phyloP scores from a whole-genome alignment of 495 filamentous ascomycete species.

The Amphirosellinia nigrospora region DNA sequence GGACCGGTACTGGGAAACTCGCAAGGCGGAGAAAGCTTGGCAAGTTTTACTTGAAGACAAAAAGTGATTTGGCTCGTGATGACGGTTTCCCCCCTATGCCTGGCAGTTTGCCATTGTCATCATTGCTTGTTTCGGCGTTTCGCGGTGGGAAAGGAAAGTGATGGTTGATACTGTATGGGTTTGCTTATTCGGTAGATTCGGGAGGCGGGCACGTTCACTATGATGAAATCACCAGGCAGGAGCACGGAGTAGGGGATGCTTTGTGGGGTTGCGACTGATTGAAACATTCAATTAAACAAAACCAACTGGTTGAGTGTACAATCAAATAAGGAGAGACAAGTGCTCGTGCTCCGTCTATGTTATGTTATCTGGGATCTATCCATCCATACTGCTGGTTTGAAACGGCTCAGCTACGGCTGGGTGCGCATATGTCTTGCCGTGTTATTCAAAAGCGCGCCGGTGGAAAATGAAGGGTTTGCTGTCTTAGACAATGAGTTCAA shows the following conservation, averaged over 20 bases:
- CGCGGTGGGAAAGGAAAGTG: background rate
- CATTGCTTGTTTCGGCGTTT: background rate
- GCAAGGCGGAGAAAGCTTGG: conserved; percentile 51
- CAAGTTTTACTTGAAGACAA: conserved; percentile 62
- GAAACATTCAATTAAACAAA: background rate
- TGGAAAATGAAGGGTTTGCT: background rate
- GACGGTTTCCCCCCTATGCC: background rate
- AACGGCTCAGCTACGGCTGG: background rate
- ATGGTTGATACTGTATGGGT: background rate
- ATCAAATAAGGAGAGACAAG: background rate
- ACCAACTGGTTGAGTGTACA: background rate
- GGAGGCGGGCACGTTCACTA: conserved; percentile 19
- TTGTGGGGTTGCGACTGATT: background rate
- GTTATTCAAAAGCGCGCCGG: background rate
- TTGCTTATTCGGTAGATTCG: background rate
- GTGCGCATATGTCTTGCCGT: background rate
- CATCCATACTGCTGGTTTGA: background rate
- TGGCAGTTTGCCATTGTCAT: background rate
- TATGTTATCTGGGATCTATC: background rate
- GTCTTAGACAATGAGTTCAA: background rate
- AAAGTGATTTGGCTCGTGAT: conserved; percentile 36
- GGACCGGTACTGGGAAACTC: conserved; percentile 46
- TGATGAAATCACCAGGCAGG: conserved; percentile 8
- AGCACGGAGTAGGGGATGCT: conserved; percentile 15
- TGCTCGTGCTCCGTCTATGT: background rate